Evolutionary conservation across 495 filamentous ascomycete species (phyloP), one percentile per base, ranked within the genome.

Genomic region (Ascodesmis nigricans): DNA sequence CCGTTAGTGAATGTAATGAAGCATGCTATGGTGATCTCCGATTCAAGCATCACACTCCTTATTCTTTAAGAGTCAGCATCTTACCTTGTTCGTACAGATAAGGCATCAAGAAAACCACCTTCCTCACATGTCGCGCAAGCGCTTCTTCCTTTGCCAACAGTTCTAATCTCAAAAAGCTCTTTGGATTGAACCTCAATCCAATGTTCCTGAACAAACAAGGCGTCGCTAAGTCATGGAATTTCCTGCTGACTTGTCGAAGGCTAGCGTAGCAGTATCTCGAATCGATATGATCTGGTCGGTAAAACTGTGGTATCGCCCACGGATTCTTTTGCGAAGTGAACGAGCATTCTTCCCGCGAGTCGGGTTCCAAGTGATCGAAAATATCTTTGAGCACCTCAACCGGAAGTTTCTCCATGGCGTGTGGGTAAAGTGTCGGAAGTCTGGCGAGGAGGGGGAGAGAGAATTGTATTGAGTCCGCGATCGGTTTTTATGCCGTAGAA

Each of bases 81-180:
- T 43, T 46, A 51, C 48, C 48, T 50, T 51, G 39, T 25, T 49
- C 43, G 29, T 51, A 51, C 36, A 51, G 47, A 36, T 51, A 51
- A 34, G 48, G 48, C 47, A 51, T 51, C 21, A 51, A 13, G 36
- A 51, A 51, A 26, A 51, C 48, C 30, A 51, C 50, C 41, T 46
- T 50, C 27, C 47, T 51, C 34, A 51, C 48, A 42, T 51, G 48
- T 24, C 40, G 36, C 31, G 46, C 47, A 35, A 51, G 40, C 29
- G 38, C 38, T 21, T 42, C 39, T 15, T 41, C 32, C 30, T 46
- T 47, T 21, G 48, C 36, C 31, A 51, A 30, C n/a, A 29, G 33
- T 29, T 51, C 47, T 21, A 51, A 33, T 34, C 47, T 46, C 19
- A 25, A 27, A 31, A 51, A 51, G 27, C 48, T 51, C 29, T 31